These are phyloP conservation scores for Monilinia laxa DNA, from an alignment of 2,329 filamentous ascomycete species.

Conservation along the genomic window DNA sequence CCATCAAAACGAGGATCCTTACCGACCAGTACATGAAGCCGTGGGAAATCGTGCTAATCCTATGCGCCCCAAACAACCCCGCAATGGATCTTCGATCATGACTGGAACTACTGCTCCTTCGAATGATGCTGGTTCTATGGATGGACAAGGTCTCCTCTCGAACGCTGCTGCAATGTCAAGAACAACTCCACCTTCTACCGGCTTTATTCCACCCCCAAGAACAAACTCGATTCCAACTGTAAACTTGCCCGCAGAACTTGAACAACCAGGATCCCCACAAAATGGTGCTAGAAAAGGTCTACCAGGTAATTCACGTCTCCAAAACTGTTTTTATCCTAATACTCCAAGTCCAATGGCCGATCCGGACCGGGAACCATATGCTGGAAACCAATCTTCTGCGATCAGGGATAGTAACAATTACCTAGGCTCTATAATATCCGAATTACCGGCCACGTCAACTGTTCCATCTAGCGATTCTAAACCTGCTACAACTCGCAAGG, in stretches of 20 bases:
- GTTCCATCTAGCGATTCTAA: constrained; percentile 17
- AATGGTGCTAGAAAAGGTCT: constrained; percentile 30
- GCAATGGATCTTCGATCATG: constrained; percentile 34
- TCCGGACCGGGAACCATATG: constrained; percentile 27
- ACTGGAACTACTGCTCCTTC: constrained; percentile 33
- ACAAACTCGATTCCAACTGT: constrained; percentile 44
- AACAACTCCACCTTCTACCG: constrained; percentile 31
- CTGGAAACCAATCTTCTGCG: constrained; percentile 24
- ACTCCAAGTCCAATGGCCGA: constrained; percentile 16
- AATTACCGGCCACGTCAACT: background rate
- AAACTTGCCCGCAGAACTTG: background rate
- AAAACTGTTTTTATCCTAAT: constrained; percentile 24
- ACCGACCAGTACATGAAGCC: constrained; percentile 63
- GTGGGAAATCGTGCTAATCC: constrained; percentile 43
- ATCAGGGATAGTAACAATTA: constrained; percentile 39
- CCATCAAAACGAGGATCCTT: constrained; percentile 77
- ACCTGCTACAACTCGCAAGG: constrained; percentile 23
- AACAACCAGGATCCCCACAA: constrained; percentile 17
- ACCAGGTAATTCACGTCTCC: constrained; percentile 29
- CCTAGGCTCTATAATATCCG: constrained; percentile 32
- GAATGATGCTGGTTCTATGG: constrained; percentile 29
- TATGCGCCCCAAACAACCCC: constrained; percentile 47
- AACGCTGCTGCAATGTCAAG: constrained; percentile 36
- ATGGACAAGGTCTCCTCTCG: constrained; percentile 31
- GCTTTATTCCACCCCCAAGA: constrained; percentile 41